Evolutionary conservation across 148 eudicot species (phyloP), one percentile per base, ranked within the genome.

Genomic region (Tetragonia tetragonoides): DNA sequence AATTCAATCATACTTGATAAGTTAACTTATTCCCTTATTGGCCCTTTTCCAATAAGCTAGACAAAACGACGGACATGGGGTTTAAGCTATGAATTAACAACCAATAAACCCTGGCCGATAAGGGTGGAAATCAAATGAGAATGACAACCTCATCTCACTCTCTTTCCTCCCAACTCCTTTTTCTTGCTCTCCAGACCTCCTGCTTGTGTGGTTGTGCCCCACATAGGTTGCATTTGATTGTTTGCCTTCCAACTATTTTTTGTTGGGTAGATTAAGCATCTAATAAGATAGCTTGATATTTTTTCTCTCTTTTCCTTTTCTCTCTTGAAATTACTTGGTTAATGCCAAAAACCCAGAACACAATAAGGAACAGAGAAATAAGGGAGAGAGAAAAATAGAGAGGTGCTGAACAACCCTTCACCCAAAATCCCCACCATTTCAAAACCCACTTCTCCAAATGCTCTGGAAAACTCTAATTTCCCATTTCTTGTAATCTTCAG

Each of bases 291-390:
- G 11, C 16, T 16, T 71, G 59, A 70, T 46, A 56, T 77, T 39
- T 16, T 16, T 18, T n/a, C 59, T 70, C 46, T 78, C 44, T 49
- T 20, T 37, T 37, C 21, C 5, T 62, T 44, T 62, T 46, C 39
- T 59, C 47, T 14, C 12, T 57, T 44, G n/a, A 21, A 64, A 64
- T 75, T 75, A 63, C 70, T 61, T 61, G 38, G 63, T 71, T 70
- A 62, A 78, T 70, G 62, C 81, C 77, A 65, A 79, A 79, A 72
- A 10, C 77, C 76, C 81, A 72, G 47, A 72, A 78, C 72, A 73
- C 77, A 64, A 47, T 63, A 72, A 72, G 38, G 64, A 49, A 64
- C 69, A 71, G 49, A 38, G 51, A 10, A 53, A 24, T 7, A 51
- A 23, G 11, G 41, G 40, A 59, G 62, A 51, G 73, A 68, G 38